Evolutionary conservation across 805 yeast species (phyloP).

Genomic region (Spathaspora gorwiae): DNA sequence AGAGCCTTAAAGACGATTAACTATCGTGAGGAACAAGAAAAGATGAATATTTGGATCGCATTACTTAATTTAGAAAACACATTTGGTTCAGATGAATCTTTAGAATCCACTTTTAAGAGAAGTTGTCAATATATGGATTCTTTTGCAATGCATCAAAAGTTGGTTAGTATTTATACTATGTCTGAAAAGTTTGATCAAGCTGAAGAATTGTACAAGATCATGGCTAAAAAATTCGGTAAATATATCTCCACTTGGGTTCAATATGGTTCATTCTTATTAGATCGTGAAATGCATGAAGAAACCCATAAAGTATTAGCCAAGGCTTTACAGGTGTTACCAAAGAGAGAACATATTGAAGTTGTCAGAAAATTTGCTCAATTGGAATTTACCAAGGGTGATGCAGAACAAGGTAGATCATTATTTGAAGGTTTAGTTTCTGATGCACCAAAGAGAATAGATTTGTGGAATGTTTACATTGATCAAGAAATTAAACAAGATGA

Average conservation of each 20-base stretch:
- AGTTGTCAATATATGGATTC: slow-evolving; percentile 92
- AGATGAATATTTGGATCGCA: slow-evolving; percentile 94
- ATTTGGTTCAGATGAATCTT: slow-evolving; percentile 80
- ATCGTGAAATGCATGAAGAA: slow-evolving; percentile 49
- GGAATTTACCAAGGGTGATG: slow-evolving; percentile 82
- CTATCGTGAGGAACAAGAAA: slow-evolving; percentile 89
- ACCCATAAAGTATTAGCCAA: slow-evolving; percentile 72
- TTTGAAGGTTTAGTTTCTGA: slow-evolving; percentile 89
- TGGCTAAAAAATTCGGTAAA: slow-evolving; percentile 75
- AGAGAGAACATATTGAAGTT: slow-evolving; percentile 69
- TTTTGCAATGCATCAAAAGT: slow-evolving; percentile 69
- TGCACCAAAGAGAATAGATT: slow-evolving; percentile 85
- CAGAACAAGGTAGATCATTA: slow-evolving; percentile 91
- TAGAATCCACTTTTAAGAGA: slow-evolving; percentile 76
- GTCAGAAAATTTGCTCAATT: slow-evolving; percentile 86
- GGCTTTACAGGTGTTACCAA: slow-evolving; percentile 68
- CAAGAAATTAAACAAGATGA: slow-evolving; percentile 77
- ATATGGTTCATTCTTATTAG: slow-evolving; percentile 73
- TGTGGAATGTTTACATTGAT: slow-evolving; percentile 94
- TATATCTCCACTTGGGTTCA: slow-evolving; percentile 71
- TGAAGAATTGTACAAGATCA: slow-evolving; percentile 56
- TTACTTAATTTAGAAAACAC: slow-evolving; percentile 87
- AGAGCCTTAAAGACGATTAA: slow-evolving; percentile 88
- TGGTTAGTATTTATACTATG: slow-evolving; percentile 68
- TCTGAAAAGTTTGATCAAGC: slow-evolving; percentile 73